Evolutionary conservation across 2,329 filamentous ascomycete species (phyloP), one percentile per base, ranked within the genome.

Genomic region (Scleromitrula shiraiana): DNA sequence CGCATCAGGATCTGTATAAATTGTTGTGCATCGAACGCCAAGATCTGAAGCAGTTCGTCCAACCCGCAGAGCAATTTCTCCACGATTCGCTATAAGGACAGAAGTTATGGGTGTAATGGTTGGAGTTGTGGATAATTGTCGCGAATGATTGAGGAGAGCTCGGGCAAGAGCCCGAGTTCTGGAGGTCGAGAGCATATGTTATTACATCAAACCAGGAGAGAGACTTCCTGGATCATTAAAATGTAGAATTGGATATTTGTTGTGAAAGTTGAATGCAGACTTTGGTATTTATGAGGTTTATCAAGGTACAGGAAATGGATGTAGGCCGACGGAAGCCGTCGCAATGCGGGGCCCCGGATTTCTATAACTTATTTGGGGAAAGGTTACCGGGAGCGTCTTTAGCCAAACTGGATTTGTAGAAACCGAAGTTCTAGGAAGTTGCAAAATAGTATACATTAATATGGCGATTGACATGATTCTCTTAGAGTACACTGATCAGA

Each of bases 61-160:
- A 57, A 98, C 93, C 57, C 93, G 86, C 64, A 98, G 75, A 41
- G 93, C 93, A 59, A 98, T 98, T 69, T 98, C 93, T 59, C 93
- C 93, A 59, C 93, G 83, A 66, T 98, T 98, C 46, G 93, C 93
- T 64, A 98, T 97, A 20, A 98, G 76, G 35, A 97, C 85, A 7
- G 89, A 95, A 47, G 80, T 82, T 56, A 83, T 78, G 24, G 78
- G 75, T 12, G 70, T 74, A 39, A 47, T 32, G 27, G 51, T 27
- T 14, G 51, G 17, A 19, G 49, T 27, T 12, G 52, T 51, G 27
- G 55, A 55, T 29, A 55, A 45, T 32, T 52, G 50, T 23, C 56
- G 55, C 17, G 41, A 32, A 27, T 56, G 55, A 19, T 48, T 38
- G 15, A 54, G 45, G 20, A 62, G 51, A 33, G 53, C 56, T 27